A percentile compares a stretch with the other conserved stretches of the same genome.
Evolutionary conservation across 2,329 filamentous ascomycete species (phyloP).

Genomic region (Stemphylium lycopersici): DNA sequence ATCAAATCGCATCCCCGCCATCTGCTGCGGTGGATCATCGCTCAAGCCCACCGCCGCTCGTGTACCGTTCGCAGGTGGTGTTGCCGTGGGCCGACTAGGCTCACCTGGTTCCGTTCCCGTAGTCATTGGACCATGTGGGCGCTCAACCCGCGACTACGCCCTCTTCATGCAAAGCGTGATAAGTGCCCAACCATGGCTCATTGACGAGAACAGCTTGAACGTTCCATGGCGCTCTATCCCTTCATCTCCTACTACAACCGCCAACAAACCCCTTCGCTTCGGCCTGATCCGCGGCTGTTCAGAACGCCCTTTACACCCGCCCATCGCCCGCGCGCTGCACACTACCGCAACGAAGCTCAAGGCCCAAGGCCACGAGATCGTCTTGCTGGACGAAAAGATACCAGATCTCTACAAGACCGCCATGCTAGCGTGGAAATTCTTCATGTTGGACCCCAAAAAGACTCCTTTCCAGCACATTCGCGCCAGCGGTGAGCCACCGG

Average conservation of each 20-base stretch:
- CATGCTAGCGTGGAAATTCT: constrained; percentile 52
- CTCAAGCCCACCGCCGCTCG: constrained; percentile 61
- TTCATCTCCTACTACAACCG: background rate
- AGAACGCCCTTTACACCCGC: constrained; percentile 58
- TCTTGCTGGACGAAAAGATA: constrained; percentile 34
- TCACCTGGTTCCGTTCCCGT: constrained; percentile 43
- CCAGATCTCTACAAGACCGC: constrained; percentile 41
- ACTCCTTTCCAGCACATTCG: constrained; percentile 43
- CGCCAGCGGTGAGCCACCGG: constrained; percentile 52
- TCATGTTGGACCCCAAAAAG: constrained; percentile 48
- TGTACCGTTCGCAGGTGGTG: constrained; percentile 52
- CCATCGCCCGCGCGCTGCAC: constrained; percentile 55
- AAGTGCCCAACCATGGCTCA: constrained; percentile 51
- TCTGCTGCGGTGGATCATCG: constrained; percentile 64
- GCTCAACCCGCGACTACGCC: constrained; percentile 49
- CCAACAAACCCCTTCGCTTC: constrained; percentile 48
- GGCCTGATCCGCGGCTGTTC: constrained; percentile 58
- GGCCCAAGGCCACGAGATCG: constrained; percentile 54
- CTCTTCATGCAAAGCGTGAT: constrained; percentile 53
- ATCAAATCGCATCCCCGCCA: constrained; percentile 80
- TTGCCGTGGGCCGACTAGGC: constrained; percentile 39
- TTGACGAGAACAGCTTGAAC: constrained; percentile 52
- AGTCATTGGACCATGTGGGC: constrained; percentile 53
- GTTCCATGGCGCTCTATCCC: constrained; percentile 55
- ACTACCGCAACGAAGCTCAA: constrained; percentile 49